These are phyloP conservation scores for Colletotrichum tropicale DNA, from an alignment of 2,329 filamentous ascomycete genomes.

Conservation along the genomic window DNA sequence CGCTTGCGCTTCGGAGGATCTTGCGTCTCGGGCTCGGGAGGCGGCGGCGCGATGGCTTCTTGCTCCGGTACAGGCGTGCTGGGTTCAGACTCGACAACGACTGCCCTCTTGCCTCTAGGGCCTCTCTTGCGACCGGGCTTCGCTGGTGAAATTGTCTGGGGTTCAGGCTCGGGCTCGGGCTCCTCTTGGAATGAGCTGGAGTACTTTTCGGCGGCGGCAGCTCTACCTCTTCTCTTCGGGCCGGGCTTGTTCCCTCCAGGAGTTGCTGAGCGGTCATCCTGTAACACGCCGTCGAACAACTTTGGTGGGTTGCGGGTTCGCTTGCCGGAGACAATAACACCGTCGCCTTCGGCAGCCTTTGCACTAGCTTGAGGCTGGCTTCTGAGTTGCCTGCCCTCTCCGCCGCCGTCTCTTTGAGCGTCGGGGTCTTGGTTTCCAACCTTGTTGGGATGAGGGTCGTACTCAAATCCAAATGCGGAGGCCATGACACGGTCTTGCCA, in stretches of 20 bases:
- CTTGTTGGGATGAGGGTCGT: slow-evolving; percentile 61
- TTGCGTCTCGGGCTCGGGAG: slow-evolving; percentile 12
- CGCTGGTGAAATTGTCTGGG: neutral
- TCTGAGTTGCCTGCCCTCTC: slow-evolving; percentile 58
- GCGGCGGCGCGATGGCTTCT: slow-evolving; percentile 7
- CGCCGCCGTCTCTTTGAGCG: slow-evolving; percentile 58
- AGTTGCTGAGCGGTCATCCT: slow-evolving; percentile 55
- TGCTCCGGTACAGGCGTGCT: slow-evolving; percentile 7
- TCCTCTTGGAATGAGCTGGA: neutral
- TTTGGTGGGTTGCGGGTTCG: slow-evolving; percentile 57
- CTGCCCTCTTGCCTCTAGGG: slow-evolving; percentile 3
- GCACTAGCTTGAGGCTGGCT: slow-evolving; percentile 63
- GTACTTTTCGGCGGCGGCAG: neutral
- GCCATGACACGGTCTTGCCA: slow-evolving; percentile 63
- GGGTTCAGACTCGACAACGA: slow-evolving; percentile 14
- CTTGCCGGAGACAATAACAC: slow-evolving; percentile 54
- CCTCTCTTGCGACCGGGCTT: slow-evolving; percentile 13
- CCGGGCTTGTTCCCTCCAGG: slow-evolving; percentile 34
- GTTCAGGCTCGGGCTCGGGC: slow-evolving; percentile 1
- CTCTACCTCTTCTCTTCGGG: slow-evolving; percentile 33
- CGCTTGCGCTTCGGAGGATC: slow-evolving; percentile 18
- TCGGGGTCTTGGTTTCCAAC: slow-evolving; percentile 64
- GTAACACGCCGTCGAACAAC: slow-evolving; percentile 54
- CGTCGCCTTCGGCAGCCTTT: slow-evolving; percentile 58
- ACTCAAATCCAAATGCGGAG: slow-evolving; percentile 64